Base-by-base conservation (phyloP, 345 rosid genomes). In the Anacardium occidentale region DNA sequence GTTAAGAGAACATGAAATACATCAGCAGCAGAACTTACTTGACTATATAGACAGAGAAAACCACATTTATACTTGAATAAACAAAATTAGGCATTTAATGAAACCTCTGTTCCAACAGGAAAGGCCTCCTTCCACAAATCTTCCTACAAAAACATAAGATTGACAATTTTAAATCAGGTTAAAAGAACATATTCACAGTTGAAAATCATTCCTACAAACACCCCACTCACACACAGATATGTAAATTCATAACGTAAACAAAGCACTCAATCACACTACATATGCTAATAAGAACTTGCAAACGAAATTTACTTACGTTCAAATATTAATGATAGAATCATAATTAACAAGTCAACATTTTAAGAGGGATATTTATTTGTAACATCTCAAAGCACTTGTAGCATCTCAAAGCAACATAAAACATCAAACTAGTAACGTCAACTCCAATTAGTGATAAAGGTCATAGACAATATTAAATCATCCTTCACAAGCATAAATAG, bases 31-130 rank as follows among this genome's bases (percentile, higher is more conserved):
- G 15, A 61, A 44, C 32, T 55, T 50, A 45, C 48, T 54, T 13
- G 25, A 56, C 5, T 34, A 20, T 64, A 44, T 21, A 59, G 26
- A 66, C 12, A 26, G 10, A 47, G 17, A 32, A 3, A 32, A 68
- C 54, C 48, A 29, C 3, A 42, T 29, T 29, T 29, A 3, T 20
- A 25, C 50, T 7, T 58, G 10, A 75, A 63, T 1, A 32, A 76
- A 26, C 5, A 15, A 57, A 55, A 67, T 45, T 70, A 21, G 9
- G 8, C 1, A 45, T 64, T 58, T 24, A 65, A 42, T 42, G 81
- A 65, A 81, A 93, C 98, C 98, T 93, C 99, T 2, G 96, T 89
- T 52, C 99, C 99, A 73, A 94, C 97, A 12, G 97, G 97, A 76
- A 90, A 90, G 15, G 82, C 90, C 50, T 74, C 84, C 82, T 81